Evolutionary conservation across 208 protist species (phyloP), one percentile per base, ranked within the genome.

Genomic region (Leishmania tarentolae): DNA sequence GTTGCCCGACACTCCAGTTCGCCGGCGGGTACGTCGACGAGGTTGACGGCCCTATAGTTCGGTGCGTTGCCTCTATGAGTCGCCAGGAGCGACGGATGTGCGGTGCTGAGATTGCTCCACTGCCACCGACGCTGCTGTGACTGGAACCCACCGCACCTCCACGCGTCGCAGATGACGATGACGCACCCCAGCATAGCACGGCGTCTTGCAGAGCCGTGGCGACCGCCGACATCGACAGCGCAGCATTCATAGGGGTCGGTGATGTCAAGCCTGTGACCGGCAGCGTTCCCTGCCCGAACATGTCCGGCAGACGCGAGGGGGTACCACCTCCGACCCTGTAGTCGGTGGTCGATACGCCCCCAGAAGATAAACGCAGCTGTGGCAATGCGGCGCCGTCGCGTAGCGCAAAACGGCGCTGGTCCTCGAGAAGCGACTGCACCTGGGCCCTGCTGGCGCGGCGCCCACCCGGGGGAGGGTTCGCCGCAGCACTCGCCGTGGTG

Each of bases 81-180:
- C 63, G 52, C 82, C 82, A 85, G n/a, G 77, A 76, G 76, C 73
- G 63, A 31, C 77, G 82, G 21, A 85, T 31, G 79, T 68, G 52
- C 44, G 21, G 71, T 6, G 44, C 69, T 28, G 31, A 46, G 35
- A 52, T 37, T 24, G 24, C 37, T 21, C 35, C 66, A 50, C 44
- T 44, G 31, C 13, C 7, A 37, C 37, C 44, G 69, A 44, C 44
- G 28, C 44, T 21, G 44, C 31, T 21, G 19, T 37, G 40, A 73
- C 19, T 8, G 19, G 7, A 28, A 71, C 57, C 57, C 57, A 35
- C 57, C 57, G 37, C 50, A 59, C 21, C 50, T 28, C 73, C 46
- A 13, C 71, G 42, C 73, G 31, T 21, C 21, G 40, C 74, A 24
- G 53, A 15, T 19, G 57, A 47, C 28, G 19, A 21, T 40, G 50